phyloP scores from a whole-genome alignment of 106 monocot species.

The Platanthera guangdongensis region DNA sequence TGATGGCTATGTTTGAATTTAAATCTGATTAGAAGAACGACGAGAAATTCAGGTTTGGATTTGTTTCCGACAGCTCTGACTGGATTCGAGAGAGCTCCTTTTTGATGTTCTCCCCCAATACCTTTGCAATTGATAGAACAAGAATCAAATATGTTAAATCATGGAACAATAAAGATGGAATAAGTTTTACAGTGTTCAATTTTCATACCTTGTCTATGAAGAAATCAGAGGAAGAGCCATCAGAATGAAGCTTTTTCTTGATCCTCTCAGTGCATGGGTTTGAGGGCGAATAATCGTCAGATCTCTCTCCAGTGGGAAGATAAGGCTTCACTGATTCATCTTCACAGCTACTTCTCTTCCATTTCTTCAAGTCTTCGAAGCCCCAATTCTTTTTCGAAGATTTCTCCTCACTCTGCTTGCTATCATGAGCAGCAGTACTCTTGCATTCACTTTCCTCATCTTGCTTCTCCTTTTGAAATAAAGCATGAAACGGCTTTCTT shows the following conservation, averaged over 20 bases:
- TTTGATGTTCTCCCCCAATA: conserved; percentile 62
- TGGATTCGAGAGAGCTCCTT: conserved; percentile 49
- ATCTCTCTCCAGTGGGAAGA: conserved; percentile 18
- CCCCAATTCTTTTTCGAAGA: conserved; percentile 45
- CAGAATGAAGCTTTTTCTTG: conserved; percentile 42
- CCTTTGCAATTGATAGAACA: background rate
- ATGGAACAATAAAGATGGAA: background rate
- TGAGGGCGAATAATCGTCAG: background rate
- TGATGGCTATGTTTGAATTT: background rate
- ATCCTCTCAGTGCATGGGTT: conserved; percentile 33
- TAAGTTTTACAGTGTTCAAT: background rate
- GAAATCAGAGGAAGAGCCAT: conserved; percentile 47
- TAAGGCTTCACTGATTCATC: conserved; percentile 29
- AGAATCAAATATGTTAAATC: background rate
- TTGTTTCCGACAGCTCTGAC: conserved; percentile 12
- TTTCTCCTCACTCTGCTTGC: conserved; percentile 5
- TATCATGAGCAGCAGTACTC: conserved; percentile 2
- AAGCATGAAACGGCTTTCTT: conserved; percentile 33
- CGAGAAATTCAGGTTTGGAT: conserved; percentile 14
- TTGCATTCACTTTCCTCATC: background rate
- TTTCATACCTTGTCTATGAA: conserved; percentile 58
- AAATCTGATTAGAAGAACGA: background rate
- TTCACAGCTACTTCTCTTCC: conserved; percentile 40
- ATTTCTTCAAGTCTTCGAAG: conserved; percentile 66
- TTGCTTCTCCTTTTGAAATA: conserved; percentile 25